Percentiles rank a stretch among this genome's conserved stretches.
Evolutionary conservation across 1,139 yeast genomes (phyloP).

Genomic region (Candida sanyaensis): DNA sequence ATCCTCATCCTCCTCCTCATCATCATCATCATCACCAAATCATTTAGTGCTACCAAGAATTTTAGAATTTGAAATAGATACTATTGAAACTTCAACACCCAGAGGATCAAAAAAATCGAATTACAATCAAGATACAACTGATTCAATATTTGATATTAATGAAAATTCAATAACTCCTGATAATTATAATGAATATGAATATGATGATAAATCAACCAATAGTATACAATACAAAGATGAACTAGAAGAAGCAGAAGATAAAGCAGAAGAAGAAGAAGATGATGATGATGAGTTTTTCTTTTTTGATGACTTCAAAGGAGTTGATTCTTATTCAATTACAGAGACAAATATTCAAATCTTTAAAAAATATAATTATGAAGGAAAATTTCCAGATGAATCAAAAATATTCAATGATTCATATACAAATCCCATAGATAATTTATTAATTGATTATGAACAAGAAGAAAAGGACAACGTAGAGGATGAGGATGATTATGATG

Average conservation of each 20-base stretch:
- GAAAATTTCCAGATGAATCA: neutral
- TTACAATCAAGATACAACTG: neutral
- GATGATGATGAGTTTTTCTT: neutral
- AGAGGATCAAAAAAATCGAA: neutral
- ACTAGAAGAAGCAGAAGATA: neutral
- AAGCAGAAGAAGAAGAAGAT: neutral
- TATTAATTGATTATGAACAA: neutral
- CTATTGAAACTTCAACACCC: constrained; percentile 5
- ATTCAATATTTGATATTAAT: constrained; percentile 3
- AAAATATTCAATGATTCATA: neutral
- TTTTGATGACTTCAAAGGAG: constrained; percentile 7
- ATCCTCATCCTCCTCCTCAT: too few species aligned
- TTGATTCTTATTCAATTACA: constrained; percentile 5
- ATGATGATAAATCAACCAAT: neutral
- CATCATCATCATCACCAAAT: neutral
- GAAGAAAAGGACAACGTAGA: neutral
- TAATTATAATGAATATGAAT: neutral
- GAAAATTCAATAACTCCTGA: neutral
- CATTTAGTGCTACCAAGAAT: neutral
- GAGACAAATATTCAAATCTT: constrained; percentile 25
- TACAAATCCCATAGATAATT: constrained; percentile 1
- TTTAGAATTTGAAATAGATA: constrained; percentile 9
- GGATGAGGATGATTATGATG: neutral
- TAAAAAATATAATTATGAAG: constrained; percentile 3
- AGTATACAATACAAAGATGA: neutral